Evolutionary conservation across 108 stramenopile genomes (phyloP), one percentile per base, ranked within the genome.

Genomic region (Cyclotella choctawhatcheeana): DNA sequence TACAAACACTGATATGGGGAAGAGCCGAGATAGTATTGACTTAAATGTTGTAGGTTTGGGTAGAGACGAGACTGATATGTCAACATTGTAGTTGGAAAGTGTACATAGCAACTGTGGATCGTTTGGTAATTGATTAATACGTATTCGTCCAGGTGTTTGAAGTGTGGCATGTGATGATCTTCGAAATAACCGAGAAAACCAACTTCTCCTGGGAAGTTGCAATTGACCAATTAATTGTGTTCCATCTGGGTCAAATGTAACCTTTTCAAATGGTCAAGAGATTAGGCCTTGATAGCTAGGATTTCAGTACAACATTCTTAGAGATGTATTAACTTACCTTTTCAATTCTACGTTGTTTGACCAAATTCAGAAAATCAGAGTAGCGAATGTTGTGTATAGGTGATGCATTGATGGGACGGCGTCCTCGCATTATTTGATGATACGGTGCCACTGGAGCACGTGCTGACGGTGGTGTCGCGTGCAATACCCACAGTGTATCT

Each of bases 41-140:
- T 40, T 30, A 10, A 69, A 34, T 6, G 44, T 0, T n/a, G 64
- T 17, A n/a, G n/a, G n/a, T 0, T 20, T 24, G 12, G 61, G 44
- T 8, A 43, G 62, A 7, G 80, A 30, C 22, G 75, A 61, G 18
- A 73, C 76, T 22, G 64, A 73, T 45, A 82, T 77, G 55, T 77
- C 77, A 13, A 77, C 76, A 40, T 96, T 93, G 88, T 97, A 89
- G 40, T 85, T 58, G 3, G 94, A 95, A 32, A 98, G 88, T 47
- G 88, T 84, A 54, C 82, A 81, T 25, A 97, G 69, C 18, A 97
- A 86, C 50, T 89, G 86, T 12, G 97, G 97, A 74, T 98, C 98
- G 43, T 97, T 90, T 10, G 97, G 97, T 35, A 98, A 87, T 34
- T 90, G 74, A 50, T 94, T 87, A 58, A 98, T 89, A 59, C 90